Evolutionary conservation across 139 green algal genomes (phyloP).

Genomic region (Picochlorum sp.): DNA sequence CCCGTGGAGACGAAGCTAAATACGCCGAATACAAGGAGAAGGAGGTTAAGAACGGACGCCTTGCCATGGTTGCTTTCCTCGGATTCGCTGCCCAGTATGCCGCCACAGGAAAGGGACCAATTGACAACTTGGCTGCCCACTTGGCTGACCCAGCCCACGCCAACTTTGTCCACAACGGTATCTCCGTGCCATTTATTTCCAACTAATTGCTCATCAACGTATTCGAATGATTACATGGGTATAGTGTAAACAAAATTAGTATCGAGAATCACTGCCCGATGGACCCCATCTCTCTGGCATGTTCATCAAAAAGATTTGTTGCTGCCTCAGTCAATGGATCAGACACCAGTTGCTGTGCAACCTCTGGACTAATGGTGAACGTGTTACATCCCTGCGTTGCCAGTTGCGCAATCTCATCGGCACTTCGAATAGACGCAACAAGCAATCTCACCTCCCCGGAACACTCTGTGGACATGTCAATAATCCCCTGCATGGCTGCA

Average conservation of each 20-base stretch:
- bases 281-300: slow-evolving; percentile 29
- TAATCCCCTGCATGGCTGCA: slow-evolving; percentile 53
- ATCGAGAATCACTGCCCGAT: slow-evolving; percentile 1
- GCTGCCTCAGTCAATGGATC: slow-evolving; percentile 38
- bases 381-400: slow-evolving; percentile 63
- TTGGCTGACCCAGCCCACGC: slow-evolving; percentile 18
- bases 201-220: neutral
- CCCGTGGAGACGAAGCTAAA: slow-evolving; percentile 37
- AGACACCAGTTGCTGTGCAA: slow-evolving; percentile 40
- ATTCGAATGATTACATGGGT: too few species aligned
- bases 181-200: slow-evolving; percentile 20
- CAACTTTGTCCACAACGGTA: slow-evolving; percentile 21
- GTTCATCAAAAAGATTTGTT: slow-evolving; percentile 24
- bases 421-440: slow-evolving; percentile 55
- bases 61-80: slow-evolving; percentile 70
- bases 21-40: slow-evolving; percentile 67
- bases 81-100: slow-evolving; percentile 78
- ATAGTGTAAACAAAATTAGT: slow-evolving; percentile 6
- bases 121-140: slow-evolving; percentile 37
- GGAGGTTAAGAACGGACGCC: slow-evolving; percentile 86
- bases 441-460: slow-evolving; percentile 47
- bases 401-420: slow-evolving; percentile 43
- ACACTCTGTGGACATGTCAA: slow-evolving; percentile 11
- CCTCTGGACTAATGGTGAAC: slow-evolving; percentile 64
- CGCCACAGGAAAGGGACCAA: slow-evolving; percentile 59